A percentile compares a stretch with the other conserved stretches of the same genome.
Conservation (phyloP, 352 stramenopile species). For the Phytopythium helicoides region DNA sequence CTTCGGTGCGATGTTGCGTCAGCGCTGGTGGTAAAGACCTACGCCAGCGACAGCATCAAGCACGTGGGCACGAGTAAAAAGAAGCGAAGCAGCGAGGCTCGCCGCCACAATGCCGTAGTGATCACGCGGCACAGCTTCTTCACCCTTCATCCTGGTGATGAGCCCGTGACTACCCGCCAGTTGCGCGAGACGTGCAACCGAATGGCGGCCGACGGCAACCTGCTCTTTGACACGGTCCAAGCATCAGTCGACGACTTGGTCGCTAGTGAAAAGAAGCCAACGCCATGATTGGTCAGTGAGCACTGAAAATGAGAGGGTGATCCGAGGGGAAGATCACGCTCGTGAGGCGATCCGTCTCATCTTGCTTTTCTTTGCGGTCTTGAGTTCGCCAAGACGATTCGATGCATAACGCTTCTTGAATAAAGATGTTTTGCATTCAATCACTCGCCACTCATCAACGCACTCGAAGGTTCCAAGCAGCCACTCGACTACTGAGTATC, state of each 20-base stretch:
- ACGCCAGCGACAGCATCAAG: slow-evolving; percentile 7
- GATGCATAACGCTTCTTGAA: too few species aligned
- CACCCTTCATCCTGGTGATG: slow-evolving; percentile 21
- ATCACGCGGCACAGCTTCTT: slow-evolving; percentile 35
- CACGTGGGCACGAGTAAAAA: slow-evolving; percentile 12
- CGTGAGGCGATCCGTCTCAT: too few species aligned
- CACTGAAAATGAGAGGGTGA: too few species aligned
- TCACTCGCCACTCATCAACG: too few species aligned
- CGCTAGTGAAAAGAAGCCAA: neutral
- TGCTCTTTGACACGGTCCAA: slow-evolving; percentile 24
- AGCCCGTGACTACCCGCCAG: slow-evolving; percentile 17
- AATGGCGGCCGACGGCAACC: slow-evolving; percentile 17
- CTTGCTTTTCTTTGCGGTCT: too few species aligned
- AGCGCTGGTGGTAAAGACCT: slow-evolving; percentile 21
- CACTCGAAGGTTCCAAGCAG: too few species aligned
- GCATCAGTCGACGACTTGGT: slow-evolving; percentile 10
- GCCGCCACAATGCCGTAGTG: slow-evolving; percentile 17
- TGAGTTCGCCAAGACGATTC: too few species aligned
- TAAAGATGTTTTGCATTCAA: too few species aligned
- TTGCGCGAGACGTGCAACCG: slow-evolving; percentile 25
- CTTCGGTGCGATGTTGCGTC: slow-evolving; percentile 34
- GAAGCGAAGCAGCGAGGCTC: slow-evolving; percentile 13
- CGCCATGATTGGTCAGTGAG: too few species aligned
- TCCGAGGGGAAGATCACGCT: too few species aligned
- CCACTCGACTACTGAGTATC: too few species aligned